Evolutionary conservation across 176 grass and related monocot genomes (phyloP).

Genomic region (Aegilops speltoides): DNA sequence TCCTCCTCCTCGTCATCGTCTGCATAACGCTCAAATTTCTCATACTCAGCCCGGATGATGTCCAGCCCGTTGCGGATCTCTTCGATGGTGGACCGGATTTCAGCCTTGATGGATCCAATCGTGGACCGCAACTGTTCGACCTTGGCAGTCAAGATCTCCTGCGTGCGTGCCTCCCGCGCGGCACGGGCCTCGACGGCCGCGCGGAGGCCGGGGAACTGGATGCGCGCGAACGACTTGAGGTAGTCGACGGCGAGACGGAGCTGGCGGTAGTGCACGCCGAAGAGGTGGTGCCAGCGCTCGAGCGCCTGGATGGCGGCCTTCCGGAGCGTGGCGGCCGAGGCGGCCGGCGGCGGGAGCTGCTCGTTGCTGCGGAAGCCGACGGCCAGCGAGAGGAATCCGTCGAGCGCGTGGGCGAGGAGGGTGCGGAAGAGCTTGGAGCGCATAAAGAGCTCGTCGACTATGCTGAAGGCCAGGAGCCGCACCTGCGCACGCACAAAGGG

Average conservation of each 20-base stretch:
- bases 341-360: constrained; percentile 64
- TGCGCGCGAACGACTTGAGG: constrained; percentile 52
- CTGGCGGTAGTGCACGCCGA: constrained; percentile 78
- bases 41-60: constrained; percentile 58
- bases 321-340: constrained; percentile 55
- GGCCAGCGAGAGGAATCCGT: constrained; percentile 67
- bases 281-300: constrained; percentile 80
- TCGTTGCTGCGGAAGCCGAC: constrained; percentile 67
- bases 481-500: constrained; percentile 40
- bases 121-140: constrained; percentile 53
- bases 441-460: constrained; percentile 92
- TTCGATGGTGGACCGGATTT: constrained; percentile 48
- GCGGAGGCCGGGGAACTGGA: background rate
- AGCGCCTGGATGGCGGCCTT: constrained; percentile 72
- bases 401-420: constrained; percentile 54
- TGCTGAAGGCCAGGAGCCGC: constrained; percentile 67
- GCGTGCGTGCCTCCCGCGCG: constrained; percentile 63
- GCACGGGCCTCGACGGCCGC: constrained; percentile 52
- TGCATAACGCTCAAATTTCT: constrained; percentile 50
- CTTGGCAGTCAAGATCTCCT: constrained; percentile 77
- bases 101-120: constrained; percentile 50
- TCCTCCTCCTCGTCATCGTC: constrained; percentile 51
- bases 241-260: constrained; percentile 77
- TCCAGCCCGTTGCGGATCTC: constrained; percentile 65
- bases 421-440: constrained; percentile 81